Evolutionary conservation across 2,329 filamentous ascomycete genomes (phyloP).

Genomic region (Teratosphaeria nubilosa): DNA sequence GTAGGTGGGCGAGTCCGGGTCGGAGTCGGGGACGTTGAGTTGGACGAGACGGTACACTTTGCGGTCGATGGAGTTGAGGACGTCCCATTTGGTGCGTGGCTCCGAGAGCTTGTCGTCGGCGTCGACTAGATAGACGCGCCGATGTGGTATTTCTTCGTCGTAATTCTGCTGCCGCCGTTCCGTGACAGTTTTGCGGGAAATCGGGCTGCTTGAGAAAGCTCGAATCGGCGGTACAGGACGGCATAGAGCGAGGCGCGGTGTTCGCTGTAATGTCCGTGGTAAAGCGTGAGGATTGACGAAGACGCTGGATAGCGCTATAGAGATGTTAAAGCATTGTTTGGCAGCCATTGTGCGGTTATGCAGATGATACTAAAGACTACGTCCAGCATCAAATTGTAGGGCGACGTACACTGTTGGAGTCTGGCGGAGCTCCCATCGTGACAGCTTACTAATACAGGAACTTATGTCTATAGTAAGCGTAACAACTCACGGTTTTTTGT

Average conservation of each 20-base stretch:
- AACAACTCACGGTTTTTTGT: too few relatives aligned
- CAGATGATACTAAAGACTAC: not conserved
- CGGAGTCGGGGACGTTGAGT: conserved; percentile 21
- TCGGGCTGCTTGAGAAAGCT: conserved; percentile 13
- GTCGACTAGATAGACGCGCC: conserved; percentile 36
- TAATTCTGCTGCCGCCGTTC: conserved; percentile 31
- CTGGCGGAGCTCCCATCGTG: too few relatives aligned
- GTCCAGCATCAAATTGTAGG: not conserved
- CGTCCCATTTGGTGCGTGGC: conserved; percentile 22
- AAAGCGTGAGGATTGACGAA: conserved; percentile 25
- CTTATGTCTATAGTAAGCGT: too few relatives aligned
- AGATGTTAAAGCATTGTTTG: conserved; percentile 7
- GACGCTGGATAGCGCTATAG: conserved; percentile 34
- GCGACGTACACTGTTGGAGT: not conserved
- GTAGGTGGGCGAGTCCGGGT: not conserved
- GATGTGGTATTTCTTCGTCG: conserved; percentile 40
- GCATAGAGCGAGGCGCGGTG: conserved; percentile 2
- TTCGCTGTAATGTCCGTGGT: not conserved
- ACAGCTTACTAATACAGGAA: too few relatives aligned
- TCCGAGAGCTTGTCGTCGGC: conserved; percentile 25
- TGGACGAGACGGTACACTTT: conserved; percentile 41
- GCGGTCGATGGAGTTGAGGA: conserved; percentile 40
- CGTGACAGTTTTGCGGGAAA: conserved; percentile 26
- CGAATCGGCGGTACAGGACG: conserved; percentile 9
- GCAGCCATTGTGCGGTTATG: conserved; percentile 6